These are phyloP conservation scores for Salix viminalis DNA, from an alignment of 345 rosid species.

Conservation along the genomic window DNA sequence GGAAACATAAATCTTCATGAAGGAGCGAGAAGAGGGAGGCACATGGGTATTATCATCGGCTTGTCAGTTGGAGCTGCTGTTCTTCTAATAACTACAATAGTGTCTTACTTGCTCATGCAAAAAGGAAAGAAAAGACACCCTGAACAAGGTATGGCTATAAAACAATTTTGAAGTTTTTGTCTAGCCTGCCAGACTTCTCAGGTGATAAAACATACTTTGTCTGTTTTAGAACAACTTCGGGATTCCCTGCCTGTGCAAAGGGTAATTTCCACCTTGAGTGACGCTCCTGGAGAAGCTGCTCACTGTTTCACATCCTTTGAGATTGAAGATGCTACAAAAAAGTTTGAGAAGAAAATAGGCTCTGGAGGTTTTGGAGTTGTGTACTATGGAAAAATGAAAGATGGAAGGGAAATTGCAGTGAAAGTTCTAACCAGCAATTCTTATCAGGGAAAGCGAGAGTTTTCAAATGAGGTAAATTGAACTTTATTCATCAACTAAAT, in stretches of 20 bases:
- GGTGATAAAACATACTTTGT: constrained; percentile 8
- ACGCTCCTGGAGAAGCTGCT: constrained; percentile 69
- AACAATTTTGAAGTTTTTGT: constrained; percentile 10
- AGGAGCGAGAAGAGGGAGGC: constrained; percentile 40
- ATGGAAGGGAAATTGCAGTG: constrained; percentile 94
- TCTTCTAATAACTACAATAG: constrained; percentile 55
- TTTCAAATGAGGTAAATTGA: constrained; percentile 74
- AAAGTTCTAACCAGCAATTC: constrained; percentile 78
- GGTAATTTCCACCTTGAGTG: constrained; percentile 52
- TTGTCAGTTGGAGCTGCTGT: constrained; percentile 69
- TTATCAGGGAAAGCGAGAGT: constrained; percentile 90
- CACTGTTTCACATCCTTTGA: constrained; percentile 76
- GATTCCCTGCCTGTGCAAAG: constrained; percentile 49
- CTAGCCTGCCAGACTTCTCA: background rate
- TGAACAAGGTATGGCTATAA: constrained; percentile 36
- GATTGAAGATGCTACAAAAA: constrained; percentile 74
- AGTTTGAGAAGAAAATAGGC: constrained; percentile 80
- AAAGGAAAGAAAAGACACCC: constrained; percentile 48
- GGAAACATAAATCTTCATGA: constrained; percentile 62
- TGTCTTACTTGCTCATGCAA: constrained; percentile 48
- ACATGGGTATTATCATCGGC: constrained; percentile 51
- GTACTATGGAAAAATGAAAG: constrained; percentile 73
- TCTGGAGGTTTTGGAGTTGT: constrained; percentile 98
- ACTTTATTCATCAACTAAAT: background rate
- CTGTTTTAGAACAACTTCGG: constrained; percentile 36